These are phyloP conservation scores for Tubosaeta sp. DNA, from an alignment of 768 basidiomycete genomes.

Conservation along the genomic window DNA sequence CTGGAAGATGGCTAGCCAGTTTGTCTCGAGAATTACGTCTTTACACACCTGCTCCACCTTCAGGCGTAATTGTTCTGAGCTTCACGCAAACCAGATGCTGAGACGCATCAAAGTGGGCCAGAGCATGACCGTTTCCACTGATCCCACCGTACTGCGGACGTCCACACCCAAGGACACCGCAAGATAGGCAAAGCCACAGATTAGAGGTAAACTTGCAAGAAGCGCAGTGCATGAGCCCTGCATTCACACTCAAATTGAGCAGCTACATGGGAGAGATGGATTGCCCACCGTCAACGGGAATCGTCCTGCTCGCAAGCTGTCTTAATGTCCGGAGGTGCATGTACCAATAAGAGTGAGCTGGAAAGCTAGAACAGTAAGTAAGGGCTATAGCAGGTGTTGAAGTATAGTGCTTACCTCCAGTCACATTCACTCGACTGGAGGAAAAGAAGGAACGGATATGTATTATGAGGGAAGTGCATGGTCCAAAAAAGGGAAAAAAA, in stretches of 20 bases:
- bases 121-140: constrained; percentile 87
- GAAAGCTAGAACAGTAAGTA: too few species aligned
- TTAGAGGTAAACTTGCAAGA: constrained; percentile 86
- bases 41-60: constrained; percentile 77
- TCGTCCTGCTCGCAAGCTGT: constrained; percentile 34
- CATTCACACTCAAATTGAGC: neutral
- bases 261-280: neutral
- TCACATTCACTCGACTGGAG: too few species aligned
- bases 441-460: too few species aligned
- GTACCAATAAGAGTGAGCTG: too few species aligned
- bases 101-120: constrained; percentile 69
- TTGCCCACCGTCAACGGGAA: constrained; percentile 24
- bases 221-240: constrained; percentile 77
- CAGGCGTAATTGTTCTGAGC: constrained; percentile 93
- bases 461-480: too few species aligned
- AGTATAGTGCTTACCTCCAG: too few species aligned
- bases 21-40: neutral
- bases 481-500: neutral
- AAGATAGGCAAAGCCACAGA: constrained; percentile 92
- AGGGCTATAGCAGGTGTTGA: too few species aligned
- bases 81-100: constrained; percentile 85
- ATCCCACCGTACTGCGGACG: constrained; percentile 76
- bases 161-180: constrained; percentile 90
- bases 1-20: constrained; percentile 33
- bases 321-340: too few species aligned